Percentiles rank a stretch among this genome's conserved stretches.
phyloP scores from a whole-genome alignment of 306 rosid genomes.

The Amphicarpaea edgeworthii region DNA sequence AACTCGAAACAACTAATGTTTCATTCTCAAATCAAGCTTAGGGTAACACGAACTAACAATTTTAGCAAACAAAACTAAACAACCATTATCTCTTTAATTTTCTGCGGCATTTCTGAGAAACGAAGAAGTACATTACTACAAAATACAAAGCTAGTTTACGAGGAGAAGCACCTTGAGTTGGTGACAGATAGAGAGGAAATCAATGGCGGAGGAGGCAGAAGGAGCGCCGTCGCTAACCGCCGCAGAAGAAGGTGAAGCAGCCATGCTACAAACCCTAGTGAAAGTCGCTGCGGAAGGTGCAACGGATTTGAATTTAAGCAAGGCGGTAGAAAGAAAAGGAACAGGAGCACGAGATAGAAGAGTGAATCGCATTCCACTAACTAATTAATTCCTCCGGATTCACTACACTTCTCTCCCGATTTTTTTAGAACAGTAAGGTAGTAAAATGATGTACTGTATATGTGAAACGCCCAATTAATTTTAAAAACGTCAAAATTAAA shows the following conservation, averaged over 20 bases:
- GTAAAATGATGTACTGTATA: not conserved
- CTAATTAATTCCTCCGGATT: not conserved
- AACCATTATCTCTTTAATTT: not conserved
- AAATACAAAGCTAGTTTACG: not conserved
- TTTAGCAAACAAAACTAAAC: not conserved
- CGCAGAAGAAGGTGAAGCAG: slow-evolving; percentile 42
- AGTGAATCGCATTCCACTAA: slow-evolving; percentile 20
- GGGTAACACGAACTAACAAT: not conserved
- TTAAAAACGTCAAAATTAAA: too few relatives aligned
- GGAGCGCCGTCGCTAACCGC: slow-evolving; percentile 47
- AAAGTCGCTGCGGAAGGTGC: slow-evolving; percentile 8
- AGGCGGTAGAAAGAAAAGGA: slow-evolving; percentile 29
- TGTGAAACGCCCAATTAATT: not conserved
- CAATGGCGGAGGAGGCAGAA: slow-evolving; percentile 71
- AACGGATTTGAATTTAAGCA: slow-evolving; percentile 36
- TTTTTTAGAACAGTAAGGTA: not conserved
- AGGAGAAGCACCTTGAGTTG: slow-evolving; percentile 66
- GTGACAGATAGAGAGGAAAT: slow-evolving; percentile 87
- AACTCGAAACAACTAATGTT: not conserved
- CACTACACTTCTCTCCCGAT: not conserved
- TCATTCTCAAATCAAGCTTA: not conserved
- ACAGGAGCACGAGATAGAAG: slow-evolving; percentile 2
- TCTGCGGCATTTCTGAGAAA: slow-evolving; percentile 13
- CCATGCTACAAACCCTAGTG: slow-evolving; percentile 38
- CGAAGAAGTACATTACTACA: not conserved